Base-by-base conservation (phyloP, 768 basidiomycete genomes). In the Tricholomella constricta region DNA sequence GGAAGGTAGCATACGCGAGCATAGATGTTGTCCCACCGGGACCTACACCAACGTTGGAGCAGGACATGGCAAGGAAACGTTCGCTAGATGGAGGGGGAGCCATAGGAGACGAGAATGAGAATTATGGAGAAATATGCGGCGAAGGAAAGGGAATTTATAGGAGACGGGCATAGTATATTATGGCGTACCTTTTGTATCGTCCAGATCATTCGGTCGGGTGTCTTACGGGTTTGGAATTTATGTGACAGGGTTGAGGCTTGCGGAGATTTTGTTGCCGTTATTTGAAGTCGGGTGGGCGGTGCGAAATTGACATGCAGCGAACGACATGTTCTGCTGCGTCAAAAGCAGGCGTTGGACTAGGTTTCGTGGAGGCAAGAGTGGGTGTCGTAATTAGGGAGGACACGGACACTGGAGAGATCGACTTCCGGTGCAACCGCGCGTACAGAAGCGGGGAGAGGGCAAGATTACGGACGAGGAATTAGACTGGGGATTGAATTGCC, bases 11-110 rank as follows among this genome's bases (percentile, higher is more conserved):
- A 57, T 72, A 91, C 90, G 89, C 90, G 31, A 92, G 75, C 84
- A 92, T 88, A 34, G 85, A 81, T 2, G 90, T 92, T 14, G 86
- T 86, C 6, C 90, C 90, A 3, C 89, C 89, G 15, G 87, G 85
- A 25, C 89, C 89, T 32, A 88, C 85, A 11, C 90, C 90, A n/a
- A 91, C 85, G 57, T 83, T 84, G 45, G 76, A 73, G 57, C 84
- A 89, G 14, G 86, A 81, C 37, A 91, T 66, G 6, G 84, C 78
- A 37, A 87, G 66, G 56, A 84, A 75, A 50, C 78, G 78, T 37
- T 70, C 84, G 20, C 64, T 60, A 36, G 71, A 60, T 19, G 69
- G 70, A 52, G 71, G 59, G 48, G 68, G 66, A 29, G 74, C 66
- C 70, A 75, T 75, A 22, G 55, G 51, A 59, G 62, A 61, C 56